Base-by-base conservation (phyloP, 108 stramenopile species). In the Pseudonitzschia pungens region DNA sequence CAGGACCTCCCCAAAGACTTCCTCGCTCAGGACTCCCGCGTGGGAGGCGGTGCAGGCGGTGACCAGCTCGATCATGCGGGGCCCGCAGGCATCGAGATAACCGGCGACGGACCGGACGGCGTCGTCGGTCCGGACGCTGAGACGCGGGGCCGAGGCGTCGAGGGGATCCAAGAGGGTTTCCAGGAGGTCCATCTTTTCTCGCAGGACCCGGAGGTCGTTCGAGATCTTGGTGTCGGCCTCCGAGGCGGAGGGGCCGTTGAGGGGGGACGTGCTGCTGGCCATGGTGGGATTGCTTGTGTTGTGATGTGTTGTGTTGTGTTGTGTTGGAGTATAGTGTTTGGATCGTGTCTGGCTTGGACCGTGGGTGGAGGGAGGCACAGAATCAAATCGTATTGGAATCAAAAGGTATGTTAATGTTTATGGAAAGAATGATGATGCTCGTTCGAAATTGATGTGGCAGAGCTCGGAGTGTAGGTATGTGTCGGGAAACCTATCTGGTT, bases 1-100 rank as follows among this genome's bases (percentile, higher is more conserved):
- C 74, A 95, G 70, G 71, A 88, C 89, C 62, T 91, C 80, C 57
- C 84, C 80, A 69, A 95, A 79, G 12, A 87, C 88, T 48, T 74
- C 77, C 67, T 87, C 90, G 12, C 50, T 42, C 10, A 95, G 44
- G 20, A 76, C 85, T 11, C 94, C 94, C 48, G 74, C 74, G 8
- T 83, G 78, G 12, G 83, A 79, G 0, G 78, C 77, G 20, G 32
- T 62, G 40, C 60, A 62, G n/a, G 79, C 83, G 63, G 90, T 89
- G 10, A 95, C 88, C 33, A 95, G 73, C 68, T 95, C 88, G 22
- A 89, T 83, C 87, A 95, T 90, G 4, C 94, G 87, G 43, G 94
- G 94, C 6, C 77, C 82, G 72, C 91, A 92, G 15, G 94, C 94
- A 66, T 92, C 92, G 16, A 95, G 68, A 74, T 91, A 95, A 42